These are phyloP conservation scores for Purpureocillium lavendulum DNA, from an alignment of 2,329 filamentous ascomycete genomes.

Conservation along the genomic window DNA sequence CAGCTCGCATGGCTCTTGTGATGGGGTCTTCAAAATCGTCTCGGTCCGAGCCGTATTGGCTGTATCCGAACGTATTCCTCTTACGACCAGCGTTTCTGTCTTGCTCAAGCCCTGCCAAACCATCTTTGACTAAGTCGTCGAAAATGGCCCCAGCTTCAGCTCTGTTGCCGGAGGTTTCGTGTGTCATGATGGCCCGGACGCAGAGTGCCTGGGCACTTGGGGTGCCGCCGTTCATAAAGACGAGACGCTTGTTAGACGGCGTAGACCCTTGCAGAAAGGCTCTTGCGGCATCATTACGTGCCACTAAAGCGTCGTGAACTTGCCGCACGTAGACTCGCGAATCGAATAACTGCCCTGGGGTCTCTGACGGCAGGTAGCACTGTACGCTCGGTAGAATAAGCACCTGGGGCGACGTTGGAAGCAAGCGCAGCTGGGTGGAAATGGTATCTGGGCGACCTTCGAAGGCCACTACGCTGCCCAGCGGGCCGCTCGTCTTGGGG, in stretches of 20 bases:
- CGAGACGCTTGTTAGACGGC: conserved; percentile 40
- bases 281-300: conserved; percentile 38
- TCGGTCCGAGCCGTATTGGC: background rate
- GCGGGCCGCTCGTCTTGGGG: conserved; percentile 11
- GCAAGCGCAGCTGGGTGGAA: conserved; percentile 49
- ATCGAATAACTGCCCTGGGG: conserved; percentile 18
- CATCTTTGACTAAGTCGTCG: conserved; percentile 39
- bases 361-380: conserved; percentile 31
- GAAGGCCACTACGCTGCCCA: conserved; percentile 49
- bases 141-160: conserved; percentile 43
- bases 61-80: conserved; percentile 4
- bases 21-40: conserved; percentile 37
- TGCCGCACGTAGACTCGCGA: conserved; percentile 32
- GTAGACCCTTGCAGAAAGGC: conserved; percentile 41
- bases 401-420: conserved; percentile 51
- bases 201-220: conserved; percentile 45
- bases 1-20: conserved; percentile 48
- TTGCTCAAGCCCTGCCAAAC: conserved; percentile 29
- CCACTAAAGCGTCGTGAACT: conserved; percentile 40
- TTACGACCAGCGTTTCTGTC: conserved; percentile 12
- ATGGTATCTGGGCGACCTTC: conserved; percentile 48
- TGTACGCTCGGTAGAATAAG: conserved; percentile 46
- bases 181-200: conserved; percentile 43
- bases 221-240: conserved; percentile 53
- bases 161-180: conserved; percentile 40